Evolutionary conservation across 306 rosid species (phyloP), one percentile per base, ranked within the genome.

Genomic region (Mucuna pruriens): DNA sequence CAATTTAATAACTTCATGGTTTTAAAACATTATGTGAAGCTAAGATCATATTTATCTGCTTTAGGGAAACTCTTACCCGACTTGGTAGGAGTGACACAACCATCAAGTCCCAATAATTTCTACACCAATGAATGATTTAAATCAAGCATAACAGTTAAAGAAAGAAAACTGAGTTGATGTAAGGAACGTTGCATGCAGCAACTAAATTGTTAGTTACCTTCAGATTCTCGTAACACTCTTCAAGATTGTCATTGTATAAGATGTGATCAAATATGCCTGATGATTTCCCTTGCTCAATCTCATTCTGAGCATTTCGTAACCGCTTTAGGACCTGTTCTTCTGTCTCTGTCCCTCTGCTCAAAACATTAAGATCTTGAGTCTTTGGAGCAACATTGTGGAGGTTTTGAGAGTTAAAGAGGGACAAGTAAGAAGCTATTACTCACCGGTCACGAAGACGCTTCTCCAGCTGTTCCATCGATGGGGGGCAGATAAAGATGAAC

Each of bases 371-470:
- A 22, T 9, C 54, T 78, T 1, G 7, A 22, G 15, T 29, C 6
- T 66, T 65, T 51, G 75, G 64, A 74, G 57, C 10, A 67, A 34
- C 49, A 73, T 9, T 57, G 16, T 12, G 15, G 40, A 5, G 55
- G 20, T 67, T 76, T 46, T 44, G 38, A 16, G 82, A 7, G 29
- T 54, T 68, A 36, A 54, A 9, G 76, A 44, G 62, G 66, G 12
- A 31, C 38, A 20, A 77, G 26, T 49, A 39, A 48, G 76, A 15
- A 63, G 78, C 17, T 54, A 51, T 60, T 34, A 71, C 72, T 89
- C 49, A 91, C 98, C 98, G 86, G 33, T 90, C 92, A 20, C 95
- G 95, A 68, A 95, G 98, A 77, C 97, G 97, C 90, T 92, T 88
- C 90, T 91, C 97, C 7, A 95, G 95, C 80, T 90, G 94, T 69